Conservation (phyloP, 108 stramenopile genomes). For the Mayamaea pseudoterrestris region DNA sequence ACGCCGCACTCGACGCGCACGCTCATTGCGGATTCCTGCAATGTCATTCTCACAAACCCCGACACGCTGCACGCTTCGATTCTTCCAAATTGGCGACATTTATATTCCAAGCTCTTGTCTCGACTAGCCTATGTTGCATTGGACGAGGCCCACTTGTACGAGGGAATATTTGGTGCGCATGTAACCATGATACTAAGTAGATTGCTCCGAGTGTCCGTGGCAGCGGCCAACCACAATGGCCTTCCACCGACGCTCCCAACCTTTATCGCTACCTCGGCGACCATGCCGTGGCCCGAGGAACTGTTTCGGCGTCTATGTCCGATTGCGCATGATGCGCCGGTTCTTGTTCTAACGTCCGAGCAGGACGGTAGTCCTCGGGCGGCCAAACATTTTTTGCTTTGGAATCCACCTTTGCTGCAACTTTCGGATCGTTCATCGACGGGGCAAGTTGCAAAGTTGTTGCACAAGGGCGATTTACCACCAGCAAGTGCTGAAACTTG, state of each 20-base stretch:
- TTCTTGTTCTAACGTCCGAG: slow-evolving; percentile 34
- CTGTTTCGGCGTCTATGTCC: slow-evolving; percentile 74
- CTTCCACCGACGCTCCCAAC: neutral
- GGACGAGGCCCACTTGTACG: slow-evolving; percentile 89
- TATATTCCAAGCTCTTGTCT: slow-evolving; percentile 41
- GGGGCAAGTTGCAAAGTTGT: too few relatives aligned
- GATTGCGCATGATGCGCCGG: slow-evolving; percentile 23
- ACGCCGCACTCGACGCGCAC: slow-evolving; percentile 57
- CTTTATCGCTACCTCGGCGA: slow-evolving; percentile 91
- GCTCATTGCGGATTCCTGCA: slow-evolving; percentile 36
- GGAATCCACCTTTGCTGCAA: slow-evolving; percentile 77
- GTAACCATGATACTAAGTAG: slow-evolving; percentile 87
- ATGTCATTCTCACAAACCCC: slow-evolving; percentile 93
- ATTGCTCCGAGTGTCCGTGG: slow-evolving; percentile 60
- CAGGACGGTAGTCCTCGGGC: slow-evolving; percentile 73
- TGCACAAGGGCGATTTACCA: too few relatives aligned
- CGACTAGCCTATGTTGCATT: slow-evolving; percentile 73
- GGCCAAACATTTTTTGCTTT: slow-evolving; percentile 72
- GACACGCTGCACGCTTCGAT: slow-evolving; percentile 93
- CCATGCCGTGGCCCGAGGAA: slow-evolving; percentile 73
- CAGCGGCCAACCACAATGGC: slow-evolving; percentile 10
- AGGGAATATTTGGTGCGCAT: slow-evolving; percentile 93
- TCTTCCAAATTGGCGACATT: slow-evolving; percentile 73
- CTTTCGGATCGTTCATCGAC: too few relatives aligned
- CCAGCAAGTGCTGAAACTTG: too few relatives aligned